phyloP scores from a whole-genome alignment of 164 flowering plant genomes.

The Magnolia sinica region DNA sequence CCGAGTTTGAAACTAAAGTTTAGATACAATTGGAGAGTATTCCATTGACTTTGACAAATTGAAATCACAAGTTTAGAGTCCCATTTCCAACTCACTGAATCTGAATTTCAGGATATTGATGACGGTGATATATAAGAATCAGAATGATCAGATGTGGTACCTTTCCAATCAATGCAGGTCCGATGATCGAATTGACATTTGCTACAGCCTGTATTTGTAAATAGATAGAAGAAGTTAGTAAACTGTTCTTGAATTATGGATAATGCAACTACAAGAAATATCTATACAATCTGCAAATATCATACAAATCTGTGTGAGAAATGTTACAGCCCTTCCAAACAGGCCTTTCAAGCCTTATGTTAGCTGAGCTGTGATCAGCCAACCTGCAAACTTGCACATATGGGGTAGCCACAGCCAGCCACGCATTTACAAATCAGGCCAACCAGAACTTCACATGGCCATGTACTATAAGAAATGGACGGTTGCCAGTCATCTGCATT shows the following conservation, averaged over 20 bases:
- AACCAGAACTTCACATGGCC: no score
- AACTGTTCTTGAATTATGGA: background rate
- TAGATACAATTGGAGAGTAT: background rate
- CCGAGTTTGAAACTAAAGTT: background rate
- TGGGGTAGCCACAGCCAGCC: no score
- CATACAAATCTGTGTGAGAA: background rate
- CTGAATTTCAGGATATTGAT: background rate
- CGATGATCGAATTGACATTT: slow-evolving; percentile 52
- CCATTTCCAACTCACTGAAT: no score
- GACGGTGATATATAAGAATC: background rate
- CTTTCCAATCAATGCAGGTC: slow-evolving; percentile 55
- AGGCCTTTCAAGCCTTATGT: background rate
- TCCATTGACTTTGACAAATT: no score
- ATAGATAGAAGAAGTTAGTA: background rate
- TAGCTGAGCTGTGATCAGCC: background rate
- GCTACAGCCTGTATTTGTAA: slow-evolving; percentile 37
- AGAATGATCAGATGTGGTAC: slow-evolving; percentile 13
- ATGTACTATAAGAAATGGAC: no score
- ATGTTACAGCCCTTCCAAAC: background rate
- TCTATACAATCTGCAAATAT: background rate
- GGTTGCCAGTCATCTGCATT: no score
- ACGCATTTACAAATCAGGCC: no score
- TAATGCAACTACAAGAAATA: background rate
- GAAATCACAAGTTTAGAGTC: no score
- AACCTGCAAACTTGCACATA: no score